Conservation (phyloP, 2,329 filamentous ascomycete species). For the Sphaerulina musiva region DNA sequence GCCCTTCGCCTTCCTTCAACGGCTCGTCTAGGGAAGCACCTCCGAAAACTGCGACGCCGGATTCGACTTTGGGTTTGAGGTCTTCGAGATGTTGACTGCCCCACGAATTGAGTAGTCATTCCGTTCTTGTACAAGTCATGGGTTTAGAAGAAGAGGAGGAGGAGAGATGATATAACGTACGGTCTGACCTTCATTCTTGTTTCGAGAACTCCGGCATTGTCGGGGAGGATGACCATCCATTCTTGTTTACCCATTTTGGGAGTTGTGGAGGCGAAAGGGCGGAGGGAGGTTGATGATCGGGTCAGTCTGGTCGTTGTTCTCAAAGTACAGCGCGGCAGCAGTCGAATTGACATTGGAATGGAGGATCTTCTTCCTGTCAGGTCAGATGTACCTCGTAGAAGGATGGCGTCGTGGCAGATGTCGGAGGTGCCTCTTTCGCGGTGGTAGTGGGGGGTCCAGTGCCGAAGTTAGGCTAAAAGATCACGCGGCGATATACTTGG, state of each 20-base stretch:
- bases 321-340: background rate
- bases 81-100: slow-evolving; percentile 50
- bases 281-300: background rate
- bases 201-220: slow-evolving; percentile 38
- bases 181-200: slow-evolving; percentile 40
- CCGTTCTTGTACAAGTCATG: too few relatives aligned
- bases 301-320: background rate
- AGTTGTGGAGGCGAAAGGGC: slow-evolving; percentile 20
- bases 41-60: slow-evolving; percentile 58
- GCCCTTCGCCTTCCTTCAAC: slow-evolving; percentile 55
- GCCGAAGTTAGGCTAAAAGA: background rate
- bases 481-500: background rate
- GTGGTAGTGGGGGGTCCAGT: background rate
- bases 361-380: too few relatives aligned
- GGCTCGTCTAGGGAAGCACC: slow-evolving; percentile 63
- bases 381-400: too few relatives aligned
- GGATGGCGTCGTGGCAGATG: too few relatives aligned
- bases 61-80: slow-evolving; percentile 48
- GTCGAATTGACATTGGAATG: background rate
- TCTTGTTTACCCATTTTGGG: slow-evolving; percentile 37
- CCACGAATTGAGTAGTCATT: too few relatives aligned
- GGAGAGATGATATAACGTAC: slow-evolving; percentile 23
- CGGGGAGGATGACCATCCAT: slow-evolving; percentile 47
- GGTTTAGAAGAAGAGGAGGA: background rate
- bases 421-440: background rate